Percentiles rank a stretch among this genome's conserved stretches.
Conservation (phyloP, 352 stramenopile genomes). For the Plasmopara halstedii region DNA sequence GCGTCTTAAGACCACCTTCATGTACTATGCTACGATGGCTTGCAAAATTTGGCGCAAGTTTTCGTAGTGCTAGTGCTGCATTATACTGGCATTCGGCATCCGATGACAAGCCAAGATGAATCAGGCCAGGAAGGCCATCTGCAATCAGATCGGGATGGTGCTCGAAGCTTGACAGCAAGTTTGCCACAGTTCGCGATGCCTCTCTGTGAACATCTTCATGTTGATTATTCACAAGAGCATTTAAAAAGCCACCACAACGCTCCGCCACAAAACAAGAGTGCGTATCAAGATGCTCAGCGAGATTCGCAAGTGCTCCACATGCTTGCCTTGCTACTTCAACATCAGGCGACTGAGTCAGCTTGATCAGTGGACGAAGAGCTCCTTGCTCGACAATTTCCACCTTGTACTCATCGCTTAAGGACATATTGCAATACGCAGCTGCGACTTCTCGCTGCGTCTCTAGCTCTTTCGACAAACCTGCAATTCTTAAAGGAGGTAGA, state of each 20-base stretch:
- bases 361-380: constrained; percentile 73
- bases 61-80: constrained; percentile 89
- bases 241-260: constrained; percentile 63
- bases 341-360: constrained; percentile 85
- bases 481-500: constrained; percentile 77
- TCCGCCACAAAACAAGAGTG: constrained; percentile 83
- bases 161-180: constrained; percentile 90
- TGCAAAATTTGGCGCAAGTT: constrained; percentile 88
- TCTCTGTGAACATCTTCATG: constrained; percentile 92
- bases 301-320: constrained; percentile 90
- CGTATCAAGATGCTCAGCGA: constrained; percentile 92
- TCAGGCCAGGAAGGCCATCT: constrained; percentile 84
- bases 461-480: constrained; percentile 82
- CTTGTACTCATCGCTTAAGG: constrained; percentile 89
- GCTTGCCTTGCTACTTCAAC: constrained; percentile 88
- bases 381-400: constrained; percentile 80
- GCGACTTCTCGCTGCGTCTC: constrained; percentile 94
- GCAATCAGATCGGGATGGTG: constrained; percentile 89
- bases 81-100: constrained; percentile 95
- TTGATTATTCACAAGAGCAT: constrained; percentile 76
- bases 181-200: constrained; percentile 87
- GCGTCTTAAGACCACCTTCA: constrained; percentile 83
- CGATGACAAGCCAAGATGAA: constrained; percentile 84
- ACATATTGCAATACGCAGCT: constrained; percentile 91
- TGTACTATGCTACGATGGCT: constrained; percentile 85